phyloP scores from a whole-genome alignment of 441 rosid genomes.

The Kokia cookei region DNA sequence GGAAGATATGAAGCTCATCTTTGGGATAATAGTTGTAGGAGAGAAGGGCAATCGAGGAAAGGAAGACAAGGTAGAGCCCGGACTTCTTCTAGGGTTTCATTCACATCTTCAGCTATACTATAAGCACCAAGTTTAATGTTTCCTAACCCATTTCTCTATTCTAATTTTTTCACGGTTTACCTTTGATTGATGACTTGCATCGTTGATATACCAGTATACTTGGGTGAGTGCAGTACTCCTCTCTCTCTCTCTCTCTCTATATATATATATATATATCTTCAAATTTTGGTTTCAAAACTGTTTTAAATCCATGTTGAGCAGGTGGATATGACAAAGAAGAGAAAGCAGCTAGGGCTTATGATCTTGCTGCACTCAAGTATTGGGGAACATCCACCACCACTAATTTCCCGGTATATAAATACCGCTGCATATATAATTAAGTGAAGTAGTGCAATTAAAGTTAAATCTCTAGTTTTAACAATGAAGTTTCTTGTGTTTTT shows the following conservation, averaged over 20 bases:
- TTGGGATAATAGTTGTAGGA: slow-evolving; percentile 97
- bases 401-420: slow-evolving; percentile 61
- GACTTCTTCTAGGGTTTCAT: not conserved
- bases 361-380: slow-evolving; percentile 85
- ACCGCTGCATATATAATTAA: not conserved
- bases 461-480: not conserved
- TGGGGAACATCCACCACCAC: slow-evolving; percentile 98
- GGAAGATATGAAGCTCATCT: slow-evolving; percentile 98
- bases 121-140: not conserved
- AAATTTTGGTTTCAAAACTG: not conserved
- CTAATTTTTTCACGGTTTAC: slow-evolving; percentile 14
- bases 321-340: slow-evolving; percentile 99
- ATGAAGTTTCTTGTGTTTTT: not conserved
- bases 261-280: not conserved
- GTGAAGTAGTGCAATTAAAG: not conserved
- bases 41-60: slow-evolving; percentile 99
- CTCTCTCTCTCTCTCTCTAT: not conserved
- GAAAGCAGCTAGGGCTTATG: slow-evolving; percentile 96
- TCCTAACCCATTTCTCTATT: not conserved
- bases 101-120: not conserved
- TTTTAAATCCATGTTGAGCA: slow-evolving; percentile 12
- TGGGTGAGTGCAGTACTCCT: slow-evolving; percentile 51
- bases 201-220: slow-evolving; percentile 50
- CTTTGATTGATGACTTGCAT: slow-evolving; percentile 8
- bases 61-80: slow-evolving; percentile 78